These are phyloP conservation scores for Theobroma grandiflorum DNA, from an alignment of 441 rosid species.

Conservation along the genomic window DNA sequence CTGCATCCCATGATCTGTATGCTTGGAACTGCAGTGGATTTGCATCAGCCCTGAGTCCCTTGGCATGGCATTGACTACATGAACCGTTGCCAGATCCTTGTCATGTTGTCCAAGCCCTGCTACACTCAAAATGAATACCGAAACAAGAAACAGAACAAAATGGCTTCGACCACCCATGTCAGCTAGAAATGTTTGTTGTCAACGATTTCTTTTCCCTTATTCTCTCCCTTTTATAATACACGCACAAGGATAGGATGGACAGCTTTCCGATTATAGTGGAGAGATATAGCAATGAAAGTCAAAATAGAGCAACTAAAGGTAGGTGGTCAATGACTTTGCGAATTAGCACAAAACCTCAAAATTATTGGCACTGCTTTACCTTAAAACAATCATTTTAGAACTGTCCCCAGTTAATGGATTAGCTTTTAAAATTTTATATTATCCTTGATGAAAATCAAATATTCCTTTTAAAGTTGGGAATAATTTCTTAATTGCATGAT, in stretches of 20 bases:
- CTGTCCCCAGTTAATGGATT: neutral
- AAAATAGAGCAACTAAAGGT: neutral
- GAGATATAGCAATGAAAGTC: neutral
- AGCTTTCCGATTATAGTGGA: neutral
- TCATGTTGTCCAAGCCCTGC: neutral
- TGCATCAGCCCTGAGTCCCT: neutral
- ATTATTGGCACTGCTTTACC: neutral
- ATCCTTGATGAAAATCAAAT: neutral
- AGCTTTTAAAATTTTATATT: neutral
- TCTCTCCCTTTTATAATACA: neutral
- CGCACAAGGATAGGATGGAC: neutral
- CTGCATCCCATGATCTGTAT: neutral
- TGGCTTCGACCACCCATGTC: neutral
- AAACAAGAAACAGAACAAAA: neutral
- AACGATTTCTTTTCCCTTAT: neutral
- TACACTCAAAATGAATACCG: neutral
- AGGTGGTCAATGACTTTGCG: neutral
- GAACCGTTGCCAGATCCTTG: neutral
- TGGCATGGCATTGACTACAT: slow-evolving; percentile 16
- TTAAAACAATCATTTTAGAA: neutral
- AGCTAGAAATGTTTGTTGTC: neutral
- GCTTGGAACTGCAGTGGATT: slow-evolving; percentile 11
- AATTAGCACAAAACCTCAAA: neutral
- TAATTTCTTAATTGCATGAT: neutral
- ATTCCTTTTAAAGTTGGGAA: neutral